phyloP scores from a whole-genome alignment of 148 eudicot genomes.

The Bassia scoparia region DNA sequence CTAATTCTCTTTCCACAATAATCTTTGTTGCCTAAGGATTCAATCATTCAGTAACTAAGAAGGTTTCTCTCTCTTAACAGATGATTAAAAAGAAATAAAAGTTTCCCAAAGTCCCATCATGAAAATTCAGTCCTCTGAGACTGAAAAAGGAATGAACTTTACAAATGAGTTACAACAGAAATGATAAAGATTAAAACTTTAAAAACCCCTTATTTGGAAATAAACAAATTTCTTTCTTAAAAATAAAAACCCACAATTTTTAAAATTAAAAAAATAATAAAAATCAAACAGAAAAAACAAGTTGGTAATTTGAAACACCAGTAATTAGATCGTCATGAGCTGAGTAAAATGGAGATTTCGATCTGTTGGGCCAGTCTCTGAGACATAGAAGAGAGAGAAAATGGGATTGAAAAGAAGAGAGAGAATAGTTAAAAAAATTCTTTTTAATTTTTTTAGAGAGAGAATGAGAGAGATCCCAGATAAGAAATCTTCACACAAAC shows the following conservation, averaged over 20 bases:
- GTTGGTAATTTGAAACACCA: slow-evolving; percentile 37
- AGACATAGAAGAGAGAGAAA: slow-evolving; percentile 28
- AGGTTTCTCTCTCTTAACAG: slow-evolving; percentile 16
- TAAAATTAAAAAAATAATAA: background rate
- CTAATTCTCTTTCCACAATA: slow-evolving; percentile 18
- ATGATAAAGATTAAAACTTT: slow-evolving; percentile 1
- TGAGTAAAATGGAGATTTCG: slow-evolving; percentile 50
- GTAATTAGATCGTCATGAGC: slow-evolving; percentile 27
- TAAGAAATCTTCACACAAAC: slow-evolving; percentile 90
- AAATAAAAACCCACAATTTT: background rate
- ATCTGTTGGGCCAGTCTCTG: slow-evolving; percentile 72
- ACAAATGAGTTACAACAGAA: slow-evolving; percentile 22
- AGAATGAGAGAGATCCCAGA: slow-evolving; percentile 86
- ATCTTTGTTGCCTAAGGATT: slow-evolving; percentile 27
- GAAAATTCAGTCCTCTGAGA: slow-evolving; percentile 30
- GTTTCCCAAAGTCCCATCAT: slow-evolving; percentile 31
- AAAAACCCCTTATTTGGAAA: background rate
- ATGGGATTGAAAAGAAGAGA: slow-evolving; percentile 8
- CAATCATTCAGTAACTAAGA: slow-evolving; percentile 35
- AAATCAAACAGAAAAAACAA: slow-evolving; percentile 13
- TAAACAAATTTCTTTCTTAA: background rate
- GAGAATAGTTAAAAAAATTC: slow-evolving; percentile 22
- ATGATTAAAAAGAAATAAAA: slow-evolving; percentile 25
- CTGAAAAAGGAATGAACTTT: slow-evolving; percentile 39
- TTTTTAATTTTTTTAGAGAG: slow-evolving; percentile 26